Percentiles rank a stretch among this genome's conserved stretches.
Evolutionary conservation across 2,329 filamentous ascomycete species (phyloP).

Genomic region (Corynespora cassiicola): DNA sequence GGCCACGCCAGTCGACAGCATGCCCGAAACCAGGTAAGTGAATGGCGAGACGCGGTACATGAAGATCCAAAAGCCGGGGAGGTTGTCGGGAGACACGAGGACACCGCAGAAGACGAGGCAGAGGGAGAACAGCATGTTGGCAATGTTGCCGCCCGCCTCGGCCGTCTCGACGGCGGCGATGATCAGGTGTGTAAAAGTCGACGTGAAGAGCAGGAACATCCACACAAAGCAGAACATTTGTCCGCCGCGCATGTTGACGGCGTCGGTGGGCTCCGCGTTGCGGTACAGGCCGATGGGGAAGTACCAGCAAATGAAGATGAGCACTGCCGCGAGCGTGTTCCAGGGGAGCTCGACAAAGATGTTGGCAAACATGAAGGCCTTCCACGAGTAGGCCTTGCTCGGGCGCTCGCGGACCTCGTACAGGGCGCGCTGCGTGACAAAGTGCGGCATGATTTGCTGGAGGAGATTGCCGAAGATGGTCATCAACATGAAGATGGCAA

Average conservation of each 20-base stretch:
- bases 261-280: slow-evolving; percentile 69
- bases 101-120: slow-evolving; percentile 79
- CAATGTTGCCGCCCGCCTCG: slow-evolving; percentile 77
- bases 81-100: slow-evolving; percentile 65
- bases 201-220: slow-evolving; percentile 79
- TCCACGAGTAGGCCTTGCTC: slow-evolving; percentile 85
- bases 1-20: slow-evolving; percentile 74
- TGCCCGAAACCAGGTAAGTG: slow-evolving; percentile 78
- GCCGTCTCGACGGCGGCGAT: slow-evolving; percentile 78
- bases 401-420: slow-evolving; percentile 88
- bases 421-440: slow-evolving; percentile 79
- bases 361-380: slow-evolving; percentile 82
- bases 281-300: slow-evolving; percentile 80
- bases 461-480: slow-evolving; percentile 82
- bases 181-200: slow-evolving; percentile 79
- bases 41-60: slow-evolving; percentile 85
- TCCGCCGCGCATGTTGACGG: slow-evolving; percentile 72
- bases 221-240: slow-evolving; percentile 81
- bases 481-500: slow-evolving; percentile 81
- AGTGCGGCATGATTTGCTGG: slow-evolving; percentile 85
- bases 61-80: slow-evolving; percentile 82
- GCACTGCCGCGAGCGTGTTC: slow-evolving; percentile 76
- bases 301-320: slow-evolving; percentile 85
- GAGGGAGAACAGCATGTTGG: slow-evolving; percentile 76
- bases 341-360: slow-evolving; percentile 86